Evolutionary conservation across 2,329 filamentous ascomycete genomes (phyloP).

Genomic region (Claviceps sp.): DNA sequence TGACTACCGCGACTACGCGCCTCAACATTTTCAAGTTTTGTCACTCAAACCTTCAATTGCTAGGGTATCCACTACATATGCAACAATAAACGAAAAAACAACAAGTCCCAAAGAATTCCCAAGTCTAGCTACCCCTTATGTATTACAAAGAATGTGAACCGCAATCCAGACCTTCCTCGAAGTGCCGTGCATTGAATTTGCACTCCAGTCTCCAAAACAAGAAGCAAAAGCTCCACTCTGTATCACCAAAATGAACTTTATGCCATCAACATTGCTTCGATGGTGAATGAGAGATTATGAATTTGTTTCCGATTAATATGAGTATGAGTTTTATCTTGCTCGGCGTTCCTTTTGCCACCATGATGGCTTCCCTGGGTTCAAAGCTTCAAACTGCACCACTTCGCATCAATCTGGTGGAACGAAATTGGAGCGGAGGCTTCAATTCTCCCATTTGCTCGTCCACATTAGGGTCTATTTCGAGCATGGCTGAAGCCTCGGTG

Average conservation of each 20-base stretch:
- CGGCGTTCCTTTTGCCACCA: background rate
- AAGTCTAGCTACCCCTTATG: background rate
- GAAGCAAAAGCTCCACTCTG: background rate
- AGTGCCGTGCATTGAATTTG: background rate
- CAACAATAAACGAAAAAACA: background rate
- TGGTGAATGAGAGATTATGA: background rate
- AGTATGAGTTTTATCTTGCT: background rate
- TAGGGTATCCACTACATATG: conserved; percentile 3
- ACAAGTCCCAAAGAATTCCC: background rate
- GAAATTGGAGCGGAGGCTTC: conserved; percentile 26
- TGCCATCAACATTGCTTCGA: background rate
- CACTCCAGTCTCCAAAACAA: background rate
- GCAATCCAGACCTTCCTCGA: background rate
- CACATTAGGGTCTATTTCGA: conserved; percentile 21
- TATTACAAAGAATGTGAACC: background rate
- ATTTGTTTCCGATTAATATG: no score
- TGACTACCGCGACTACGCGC: no score
- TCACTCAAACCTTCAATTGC: background rate
- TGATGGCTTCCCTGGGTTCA: background rate
- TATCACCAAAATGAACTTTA: background rate
- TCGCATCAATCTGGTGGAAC: conserved; percentile 28
- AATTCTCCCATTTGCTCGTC: conserved; percentile 28
- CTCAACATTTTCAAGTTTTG: no score
- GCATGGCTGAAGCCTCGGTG: conserved; percentile 11
- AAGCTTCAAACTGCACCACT: conserved; percentile 11